Percentiles rank a stretch among this genome's conserved stretches.
Evolutionary conservation across 192 early-diverging fungal genomes (phyloP).

Genomic region (Podila clonocystis): DNA sequence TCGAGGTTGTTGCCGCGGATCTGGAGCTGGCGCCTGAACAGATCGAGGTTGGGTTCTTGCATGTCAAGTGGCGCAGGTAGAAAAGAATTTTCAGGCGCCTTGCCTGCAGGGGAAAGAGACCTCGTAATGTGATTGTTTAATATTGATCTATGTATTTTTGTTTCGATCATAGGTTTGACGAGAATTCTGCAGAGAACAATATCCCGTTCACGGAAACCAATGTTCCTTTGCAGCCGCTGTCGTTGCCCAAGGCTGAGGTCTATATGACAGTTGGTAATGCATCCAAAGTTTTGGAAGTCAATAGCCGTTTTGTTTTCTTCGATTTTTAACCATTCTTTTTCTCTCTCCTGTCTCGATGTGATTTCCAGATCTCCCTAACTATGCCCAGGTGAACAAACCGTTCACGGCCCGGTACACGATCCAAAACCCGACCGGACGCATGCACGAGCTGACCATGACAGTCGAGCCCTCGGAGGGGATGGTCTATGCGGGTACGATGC

Average conservation of each 20-base stretch:
- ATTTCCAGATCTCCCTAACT: constrained; percentile 65
- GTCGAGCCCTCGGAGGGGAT: constrained; percentile 78
- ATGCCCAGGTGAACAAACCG: constrained; percentile 61
- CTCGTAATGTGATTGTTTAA: no score
- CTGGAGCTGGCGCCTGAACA: constrained; percentile 33
- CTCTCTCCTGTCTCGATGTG: neutral
- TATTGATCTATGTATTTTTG: no score
- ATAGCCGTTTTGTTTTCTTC: neutral
- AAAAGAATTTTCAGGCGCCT: neutral
- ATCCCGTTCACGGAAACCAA: constrained; percentile 32
- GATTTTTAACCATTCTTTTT: neutral
- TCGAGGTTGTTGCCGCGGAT: constrained; percentile 22
- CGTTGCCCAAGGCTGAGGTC: constrained; percentile 40
- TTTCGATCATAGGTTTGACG: constrained; percentile 9
- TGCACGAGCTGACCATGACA: constrained; percentile 63
- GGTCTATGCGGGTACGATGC: constrained; percentile 80
- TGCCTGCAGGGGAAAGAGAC: neutral
- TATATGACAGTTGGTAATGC: constrained; percentile 52
- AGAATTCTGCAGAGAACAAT: neutral
- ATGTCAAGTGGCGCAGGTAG: constrained; percentile 62
- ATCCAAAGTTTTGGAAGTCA: neutral
- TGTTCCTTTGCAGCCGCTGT: constrained; percentile 40
- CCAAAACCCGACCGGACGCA: constrained; percentile 64
- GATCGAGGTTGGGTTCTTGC: constrained; percentile 50
- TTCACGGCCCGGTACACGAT: constrained; percentile 71